Base-by-base conservation (phyloP, 495 filamentous ascomycete genomes). In the Acidiella bohemica region DNA sequence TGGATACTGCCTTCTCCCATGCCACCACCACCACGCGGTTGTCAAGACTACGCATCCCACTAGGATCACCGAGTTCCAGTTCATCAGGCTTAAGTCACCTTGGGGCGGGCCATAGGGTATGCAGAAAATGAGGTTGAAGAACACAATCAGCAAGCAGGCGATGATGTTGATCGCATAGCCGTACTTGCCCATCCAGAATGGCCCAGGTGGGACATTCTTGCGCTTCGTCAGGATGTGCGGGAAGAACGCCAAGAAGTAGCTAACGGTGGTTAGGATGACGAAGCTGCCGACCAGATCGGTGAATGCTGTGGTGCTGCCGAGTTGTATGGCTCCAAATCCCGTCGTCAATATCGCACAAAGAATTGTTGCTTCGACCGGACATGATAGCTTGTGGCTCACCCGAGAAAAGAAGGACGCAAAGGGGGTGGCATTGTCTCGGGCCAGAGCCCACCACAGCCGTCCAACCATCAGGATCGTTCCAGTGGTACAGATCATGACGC, bases 391-490 rank as follows among this genome's bases (percentile, higher is more conserved):
- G 36, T 65, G 57, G 39, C 64, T 65, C 44, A 79, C 68, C 10
- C 41, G 47, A 29, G 60, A 53, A 30, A 76, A 66, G 47, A 66
- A 59, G 4, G 34, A 27, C 3, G 63, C 55, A 43, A 73, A 69
- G 0, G 75, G 75, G 1, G 71, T 67, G 4, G 75, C 75, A 40
- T 75, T 67, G 56, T 93, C 84, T 24, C 84, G 75, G 24, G 80
- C 73, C 10, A 93, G 68, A 2, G 81, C 76, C 84, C 84, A 93
- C 48, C 81, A 74, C n/a, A 76, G 78, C n/a, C 84, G 75, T n/a
- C 81, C 78, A 33, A 75, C 73, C 18, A 81, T 87, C 40, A 87
- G 64, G 26, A 79, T 75, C 24, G 74, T 78, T 11, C 80, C 83
- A 34, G 82, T 61, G 18, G 66, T 62, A 42, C 73, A 75, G 40